Base-by-base conservation (phyloP, 2,329 filamentous ascomycete species). In the Aspergillus costaricaensis region DNA sequence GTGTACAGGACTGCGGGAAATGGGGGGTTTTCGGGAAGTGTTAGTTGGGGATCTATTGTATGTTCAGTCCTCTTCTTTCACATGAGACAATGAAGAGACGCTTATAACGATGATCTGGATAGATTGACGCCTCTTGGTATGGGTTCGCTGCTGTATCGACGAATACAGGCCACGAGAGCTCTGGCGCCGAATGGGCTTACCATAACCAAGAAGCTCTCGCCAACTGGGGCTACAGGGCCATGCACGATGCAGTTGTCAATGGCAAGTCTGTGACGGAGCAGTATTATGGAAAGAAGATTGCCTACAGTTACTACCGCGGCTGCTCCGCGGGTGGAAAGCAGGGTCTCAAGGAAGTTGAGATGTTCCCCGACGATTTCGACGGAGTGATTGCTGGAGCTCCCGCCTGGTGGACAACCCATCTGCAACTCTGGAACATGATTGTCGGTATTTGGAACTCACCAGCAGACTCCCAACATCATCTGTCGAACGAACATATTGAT, bases 301-400 rank as follows among this genome's bases (percentile, higher is more conserved):
- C 72, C 9, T 81, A 80, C 55, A 80, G 79, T 6, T 70, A 69
- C 36, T 70, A 69, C 61, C 67, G 81, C 1, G 86, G 86, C 8
- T 88, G 86, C 67, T 87, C 84, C 0, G 82, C 83, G 0, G 86
- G 86, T 8, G 85, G 86, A 0, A 77, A 85, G 0, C 83, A 88
- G 73, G 86, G 84, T 2, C 73, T 86, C 38, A 83, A 83, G 57
- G 79, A 80, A 6, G 80, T 82, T 0, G 80, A 87, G 63, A 67
- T 74, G 15, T 86, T 80, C 62, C 84, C 85, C 0, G 74, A 81
- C 0, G 84, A 86, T 61, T 86, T 87, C 19, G 83, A 87, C 63
- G 85, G 85, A 19, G 77, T 83, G 12, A 67, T 87, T 2, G 80
- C 83, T 15, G 80, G 27, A 15, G 82, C 79, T 4, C 76, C 80